Conservation (phyloP, 2,329 filamentous ascomycete genomes). For the Colletotrichum sp. region DNA sequence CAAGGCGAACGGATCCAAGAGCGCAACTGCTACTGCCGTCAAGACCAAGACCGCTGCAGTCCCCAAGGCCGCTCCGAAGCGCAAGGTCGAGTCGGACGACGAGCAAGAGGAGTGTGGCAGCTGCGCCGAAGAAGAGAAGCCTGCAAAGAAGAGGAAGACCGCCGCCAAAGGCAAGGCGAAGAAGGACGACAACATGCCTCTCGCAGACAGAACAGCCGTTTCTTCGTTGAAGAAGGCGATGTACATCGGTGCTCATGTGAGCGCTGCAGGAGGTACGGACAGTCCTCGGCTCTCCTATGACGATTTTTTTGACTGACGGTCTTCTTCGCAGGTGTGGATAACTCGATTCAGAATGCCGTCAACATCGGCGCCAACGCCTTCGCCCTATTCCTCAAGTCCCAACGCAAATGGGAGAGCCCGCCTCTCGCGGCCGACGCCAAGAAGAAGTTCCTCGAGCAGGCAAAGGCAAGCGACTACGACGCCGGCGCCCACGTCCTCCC, state of each 20-base stretch:
- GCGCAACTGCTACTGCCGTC: not conserved
- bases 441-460: slow-evolving; percentile 71
- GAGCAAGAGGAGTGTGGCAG: slow-evolving; percentile 28
- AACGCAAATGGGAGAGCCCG: slow-evolving; percentile 92
- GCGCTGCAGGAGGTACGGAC: slow-evolving; percentile 77
- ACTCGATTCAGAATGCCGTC: slow-evolving; percentile 77
- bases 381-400: slow-evolving; percentile 93
- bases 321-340: slow-evolving; percentile 74
- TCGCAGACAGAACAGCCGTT: slow-evolving; percentile 71
- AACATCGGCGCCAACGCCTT: slow-evolving; percentile 92
- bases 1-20: slow-evolving; percentile 9
- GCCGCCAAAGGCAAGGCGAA: slow-evolving; percentile 34
- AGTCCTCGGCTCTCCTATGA: not conserved
- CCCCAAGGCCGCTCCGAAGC: slow-evolving; percentile 28
- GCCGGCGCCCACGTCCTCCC: slow-evolving; percentile 78
- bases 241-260: slow-evolving; percentile 92
- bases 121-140: slow-evolving; percentile 27
- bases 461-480: slow-evolving; percentile 74
- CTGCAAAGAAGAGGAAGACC: slow-evolving; percentile 49
- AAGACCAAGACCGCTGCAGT: slow-evolving; percentile 13
- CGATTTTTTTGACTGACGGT: not conserved
- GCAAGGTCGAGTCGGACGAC: slow-evolving; percentile 33
- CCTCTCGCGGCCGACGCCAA: slow-evolving; percentile 72
- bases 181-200: slow-evolving; percentile 57
- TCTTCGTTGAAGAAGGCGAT: slow-evolving; percentile 70